These are phyloP conservation scores for Rutstroemia sp. DNA, from an alignment of 2,329 filamentous ascomycete species.

Conservation along the genomic window DNA sequence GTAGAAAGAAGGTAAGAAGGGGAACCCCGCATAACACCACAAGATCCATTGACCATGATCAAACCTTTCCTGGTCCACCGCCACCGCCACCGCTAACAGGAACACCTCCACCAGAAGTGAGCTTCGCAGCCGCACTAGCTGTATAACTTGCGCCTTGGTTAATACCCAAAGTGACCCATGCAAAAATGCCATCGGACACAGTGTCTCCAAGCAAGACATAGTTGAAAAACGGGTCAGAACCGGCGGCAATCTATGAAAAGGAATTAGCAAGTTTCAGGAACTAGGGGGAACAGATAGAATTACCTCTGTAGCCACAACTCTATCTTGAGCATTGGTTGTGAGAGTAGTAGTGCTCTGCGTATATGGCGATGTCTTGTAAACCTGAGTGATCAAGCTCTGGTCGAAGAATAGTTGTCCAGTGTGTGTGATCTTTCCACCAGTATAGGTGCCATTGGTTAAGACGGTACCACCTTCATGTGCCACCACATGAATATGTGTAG, in stretches of 20 bases:
- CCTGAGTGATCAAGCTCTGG: constrained; percentile 45
- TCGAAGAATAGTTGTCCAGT: constrained; percentile 54
- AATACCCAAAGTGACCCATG: not conserved
- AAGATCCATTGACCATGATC: too few relatives aligned
- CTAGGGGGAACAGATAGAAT: not conserved
- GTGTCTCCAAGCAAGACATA: constrained; percentile 47
- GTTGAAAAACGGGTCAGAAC: constrained; percentile 46
- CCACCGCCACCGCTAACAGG: not conserved
- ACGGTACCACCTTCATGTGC: constrained; percentile 12
- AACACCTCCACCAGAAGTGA: not conserved
- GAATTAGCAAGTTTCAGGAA: not conserved
- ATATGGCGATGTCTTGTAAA: constrained; percentile 44
- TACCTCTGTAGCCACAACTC: constrained; percentile 33
- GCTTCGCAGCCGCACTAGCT: not conserved
- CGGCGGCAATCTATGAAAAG: constrained; percentile 33
- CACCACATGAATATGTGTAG: constrained; percentile 38
- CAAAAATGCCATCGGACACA: not conserved
- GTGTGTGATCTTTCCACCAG: constrained; percentile 40
- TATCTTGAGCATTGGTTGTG: constrained; percentile 35
- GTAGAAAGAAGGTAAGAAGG: too few relatives aligned
- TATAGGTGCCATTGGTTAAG: constrained; percentile 39
- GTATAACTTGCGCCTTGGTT: not conserved
- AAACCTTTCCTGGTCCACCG: too few relatives aligned
- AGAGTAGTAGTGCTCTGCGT: constrained; percentile 37
- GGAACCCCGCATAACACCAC: too few relatives aligned